Evolutionary conservation across 805 yeast species (phyloP).

Genomic region (Teunomyces panamensis): DNA sequence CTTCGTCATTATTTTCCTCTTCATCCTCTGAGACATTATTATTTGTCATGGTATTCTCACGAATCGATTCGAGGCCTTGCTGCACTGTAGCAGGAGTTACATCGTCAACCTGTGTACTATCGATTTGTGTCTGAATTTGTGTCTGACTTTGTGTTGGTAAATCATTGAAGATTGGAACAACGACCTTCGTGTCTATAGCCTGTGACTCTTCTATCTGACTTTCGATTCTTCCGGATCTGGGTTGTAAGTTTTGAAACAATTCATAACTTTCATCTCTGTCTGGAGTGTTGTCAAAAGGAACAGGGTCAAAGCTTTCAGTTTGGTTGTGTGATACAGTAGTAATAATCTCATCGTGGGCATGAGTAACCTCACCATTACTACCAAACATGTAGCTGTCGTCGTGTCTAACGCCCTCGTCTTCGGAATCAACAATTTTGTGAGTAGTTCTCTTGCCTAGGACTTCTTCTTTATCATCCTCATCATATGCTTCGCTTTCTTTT

Average conservation of each 20-base stretch:
- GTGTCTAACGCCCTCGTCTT: conserved; percentile 11
- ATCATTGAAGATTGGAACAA: neutral
- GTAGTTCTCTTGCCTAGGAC: neutral
- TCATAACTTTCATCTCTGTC: conserved; percentile 8
- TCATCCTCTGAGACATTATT: conserved; percentile 13
- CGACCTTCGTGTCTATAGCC: neutral
- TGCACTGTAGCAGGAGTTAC: conserved; percentile 15
- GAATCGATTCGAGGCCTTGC: conserved; percentile 21
- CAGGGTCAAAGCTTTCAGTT: neutral
- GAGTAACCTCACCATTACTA: conserved; percentile 11
- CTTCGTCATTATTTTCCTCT: conserved; percentile 22
- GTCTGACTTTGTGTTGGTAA: neutral
- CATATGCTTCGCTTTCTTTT: conserved; percentile 13
- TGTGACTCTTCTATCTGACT: conserved; percentile 3
- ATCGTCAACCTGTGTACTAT: conserved; percentile 17
- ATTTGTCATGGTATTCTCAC: conserved; percentile 9
- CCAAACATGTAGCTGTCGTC: conserved; percentile 34
- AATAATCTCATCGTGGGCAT: conserved; percentile 11
- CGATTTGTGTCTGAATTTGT: neutral
- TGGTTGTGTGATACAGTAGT: conserved; percentile 11
- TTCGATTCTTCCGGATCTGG: conserved; percentile 13
- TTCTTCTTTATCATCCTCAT: conserved; percentile 9
- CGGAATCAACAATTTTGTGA: conserved; percentile 11
- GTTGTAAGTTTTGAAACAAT: conserved; percentile 30
- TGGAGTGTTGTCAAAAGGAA: neutral